Evolutionary conservation across 345 rosid genomes (phyloP), one percentile per base, ranked within the genome.

Genomic region (Bruguiera sexangula): DNA sequence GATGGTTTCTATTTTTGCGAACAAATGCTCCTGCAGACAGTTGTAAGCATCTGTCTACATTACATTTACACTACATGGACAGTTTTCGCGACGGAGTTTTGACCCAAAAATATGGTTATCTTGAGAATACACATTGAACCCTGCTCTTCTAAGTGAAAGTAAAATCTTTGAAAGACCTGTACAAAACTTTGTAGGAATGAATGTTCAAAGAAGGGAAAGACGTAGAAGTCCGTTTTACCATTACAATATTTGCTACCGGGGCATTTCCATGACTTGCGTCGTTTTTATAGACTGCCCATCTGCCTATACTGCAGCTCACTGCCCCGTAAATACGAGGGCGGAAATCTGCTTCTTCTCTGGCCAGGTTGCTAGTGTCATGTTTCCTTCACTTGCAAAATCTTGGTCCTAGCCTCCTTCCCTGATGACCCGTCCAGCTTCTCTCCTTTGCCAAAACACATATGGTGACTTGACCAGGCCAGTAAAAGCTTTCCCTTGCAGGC

Each of bases 241-340:
- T 43, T 11, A 43, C 13, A 43, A 43, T 43, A 62, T 55, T 24
- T 29, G 21, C 19, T 58, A 34, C 57, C 60, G 34, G 76, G 67
- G 70, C 59, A 69, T 72, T 65, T 71, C 50, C 55, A 31, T 31
- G 71, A 77, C 81, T 79, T 71, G 75, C 77, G 70, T 74, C 81
- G 37, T 67, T 19, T 46, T 63, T 15, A 43, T 30, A 73, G 56
- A 52, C 65, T 56, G 61, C 73, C 78, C 79, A 27, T 55, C 36
- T 55, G 29, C 65, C 34, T 51, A 55, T 31, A 64, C 31, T 69
- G 43, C 6, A 53, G 37, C 65, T 60, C 58, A 8, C 19, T 53
- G 56, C 75, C 66, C 4, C 58, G 24, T 75, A 72, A 77, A 77
- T 75, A 67, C 70, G 50, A 57, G 32, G 65, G 69, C 16, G 31